These are phyloP conservation scores for Coemansia sp. DNA, from an alignment of 192 early-diverging fungal genomes.

Conservation along the genomic window DNA sequence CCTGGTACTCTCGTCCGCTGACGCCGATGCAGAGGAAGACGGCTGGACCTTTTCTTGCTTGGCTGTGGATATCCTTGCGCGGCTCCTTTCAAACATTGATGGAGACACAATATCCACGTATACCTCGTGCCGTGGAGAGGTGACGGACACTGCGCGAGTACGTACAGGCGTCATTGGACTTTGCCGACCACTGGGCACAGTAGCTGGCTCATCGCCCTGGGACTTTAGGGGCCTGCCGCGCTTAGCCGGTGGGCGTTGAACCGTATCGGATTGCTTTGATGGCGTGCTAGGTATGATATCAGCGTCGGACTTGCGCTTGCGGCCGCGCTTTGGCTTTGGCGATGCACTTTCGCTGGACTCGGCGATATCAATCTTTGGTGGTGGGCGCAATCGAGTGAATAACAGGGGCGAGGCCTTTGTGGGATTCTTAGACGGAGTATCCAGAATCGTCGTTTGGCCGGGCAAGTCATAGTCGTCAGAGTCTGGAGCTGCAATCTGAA, in stretches of 20 bases:
- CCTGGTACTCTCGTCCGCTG: conserved; percentile 15
- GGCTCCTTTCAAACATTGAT: conserved; percentile 42
- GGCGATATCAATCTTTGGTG: not conserved
- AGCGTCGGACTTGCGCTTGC: conserved; percentile 28
- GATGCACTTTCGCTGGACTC: not conserved
- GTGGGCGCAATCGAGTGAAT: conserved; percentile 6
- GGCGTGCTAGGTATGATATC: not conserved
- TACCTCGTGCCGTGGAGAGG: not conserved
- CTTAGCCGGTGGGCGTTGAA: conserved; percentile 16
- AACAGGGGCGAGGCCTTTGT: not conserved
- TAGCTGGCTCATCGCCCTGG: not conserved
- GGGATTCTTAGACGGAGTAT: not conserved
- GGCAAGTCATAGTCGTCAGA: conserved; percentile 6
- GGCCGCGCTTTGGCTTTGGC: conserved; percentile 27
- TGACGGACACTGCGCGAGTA: not conserved
- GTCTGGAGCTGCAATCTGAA: conserved; percentile 1
- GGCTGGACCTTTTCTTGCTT: conserved; percentile 1
- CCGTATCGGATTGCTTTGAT: not conserved
- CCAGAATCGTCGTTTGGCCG: not conserved
- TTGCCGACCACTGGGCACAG: not conserved
- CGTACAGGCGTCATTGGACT: not conserved
- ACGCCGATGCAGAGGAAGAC: not conserved
- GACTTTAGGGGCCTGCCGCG: conserved; percentile 21
- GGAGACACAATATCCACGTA: conserved; percentile 48
- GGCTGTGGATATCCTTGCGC: conserved; percentile 17